Evolutionary conservation across 2,329 filamentous ascomycete genomes (phyloP).

Genomic region (Microdochium bolleyi): DNA sequence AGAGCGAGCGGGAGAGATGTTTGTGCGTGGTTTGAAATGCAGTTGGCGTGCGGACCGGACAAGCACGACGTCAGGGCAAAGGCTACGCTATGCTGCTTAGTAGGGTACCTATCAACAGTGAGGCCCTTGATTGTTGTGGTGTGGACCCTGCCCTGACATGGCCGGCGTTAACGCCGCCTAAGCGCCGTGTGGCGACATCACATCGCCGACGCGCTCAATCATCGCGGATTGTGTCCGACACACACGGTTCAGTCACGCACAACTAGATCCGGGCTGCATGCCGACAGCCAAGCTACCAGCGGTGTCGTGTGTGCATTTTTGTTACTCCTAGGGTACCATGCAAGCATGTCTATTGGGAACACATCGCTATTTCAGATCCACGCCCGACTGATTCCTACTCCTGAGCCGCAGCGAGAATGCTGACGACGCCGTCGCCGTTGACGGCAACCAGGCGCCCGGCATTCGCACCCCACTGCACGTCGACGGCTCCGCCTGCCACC

Average conservation of each 20-base stretch:
- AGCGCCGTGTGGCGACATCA: constrained; percentile 1
- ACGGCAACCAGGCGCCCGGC: constrained; percentile 70
- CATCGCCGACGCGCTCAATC: constrained; percentile 1
- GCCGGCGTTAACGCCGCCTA: neutral
- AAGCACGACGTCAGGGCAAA: neutral
- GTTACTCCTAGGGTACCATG: constrained; percentile 1
- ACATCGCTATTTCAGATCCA: too few relatives aligned
- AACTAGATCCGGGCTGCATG: too few relatives aligned
- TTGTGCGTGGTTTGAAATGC: too few relatives aligned
- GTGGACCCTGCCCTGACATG: neutral
- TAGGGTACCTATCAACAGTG: too few relatives aligned
- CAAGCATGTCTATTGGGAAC: too few relatives aligned
- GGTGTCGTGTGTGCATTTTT: neutral
- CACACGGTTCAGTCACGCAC: too few relatives aligned
- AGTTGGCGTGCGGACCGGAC: neutral
- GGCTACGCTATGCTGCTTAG: too few relatives aligned
- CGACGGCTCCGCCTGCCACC: constrained; percentile 51
- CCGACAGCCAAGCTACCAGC: too few relatives aligned
- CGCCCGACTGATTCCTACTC: constrained; percentile 28
- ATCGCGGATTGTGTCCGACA: too few relatives aligned
- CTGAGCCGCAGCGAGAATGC: constrained; percentile 51
- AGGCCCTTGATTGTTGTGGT: neutral
- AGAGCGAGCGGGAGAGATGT: too few relatives aligned
- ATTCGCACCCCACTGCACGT: constrained; percentile 68
- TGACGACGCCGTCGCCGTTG: constrained; percentile 67